Evolutionary conservation across 2,329 filamentous ascomycete genomes (phyloP), one percentile per base, ranked within the genome.

Genomic region (Nakataea oryzae): DNA sequence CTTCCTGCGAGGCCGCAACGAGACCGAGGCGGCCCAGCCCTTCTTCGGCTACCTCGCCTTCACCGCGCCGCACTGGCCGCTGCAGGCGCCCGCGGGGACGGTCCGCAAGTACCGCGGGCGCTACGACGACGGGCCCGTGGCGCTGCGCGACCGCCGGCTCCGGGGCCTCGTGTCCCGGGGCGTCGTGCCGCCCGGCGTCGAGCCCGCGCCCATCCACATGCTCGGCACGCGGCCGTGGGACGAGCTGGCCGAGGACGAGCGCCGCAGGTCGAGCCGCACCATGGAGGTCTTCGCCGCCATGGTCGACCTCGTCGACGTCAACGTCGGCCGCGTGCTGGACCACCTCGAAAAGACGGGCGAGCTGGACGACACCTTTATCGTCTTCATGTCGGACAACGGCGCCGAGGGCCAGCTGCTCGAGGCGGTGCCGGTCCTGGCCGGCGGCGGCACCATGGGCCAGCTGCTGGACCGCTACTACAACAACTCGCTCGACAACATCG

Each of bases 221-320:
- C 32, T 47, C 4, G 78, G 78, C 5, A 76, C 79, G 24, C 77
- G 79, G 63, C 73, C 78, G 32, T 83, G 80, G 80, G 68, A 70
- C 8, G 76, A 79, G 7, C 69, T 82, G 69, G 73, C 73, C 3
- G 71, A 75, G 1, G 77, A 80, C 54, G 78, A 81, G 64, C 73
- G 73, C 63, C 73, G 73, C 3, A 78, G 78, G 63, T 82, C 81
- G 6, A 77, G 71, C 67, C 77, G 73, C 34, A 78, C 81, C 0
- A 86, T 86, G 83, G 84, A 86, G 67, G 79, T 82, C 3, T 87
- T 81, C 63, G 84, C 85, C 0, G 85, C 76, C 11, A 87, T 87
- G 82, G 83, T 87, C 4, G 83, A 87, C 63, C 77, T 76, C 61
- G 86, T 86, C 61, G 85, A 87, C 65, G 70, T 70, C 62, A 84